Conservation (phyloP, 345 rosid genomes). For the Sonneratia alba region DNA sequence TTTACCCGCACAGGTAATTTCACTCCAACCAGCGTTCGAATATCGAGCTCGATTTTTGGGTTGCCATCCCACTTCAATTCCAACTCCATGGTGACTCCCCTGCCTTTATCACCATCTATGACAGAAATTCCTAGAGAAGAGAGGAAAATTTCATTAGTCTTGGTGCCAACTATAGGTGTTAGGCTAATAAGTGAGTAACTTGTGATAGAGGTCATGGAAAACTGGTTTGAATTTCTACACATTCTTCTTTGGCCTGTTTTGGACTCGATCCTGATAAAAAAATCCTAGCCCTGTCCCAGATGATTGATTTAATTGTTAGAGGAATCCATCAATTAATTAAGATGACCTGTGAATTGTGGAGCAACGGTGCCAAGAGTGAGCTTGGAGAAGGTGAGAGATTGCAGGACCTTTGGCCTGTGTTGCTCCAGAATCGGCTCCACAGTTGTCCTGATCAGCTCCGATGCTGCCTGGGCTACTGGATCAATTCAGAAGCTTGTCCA, state of each 20-base stretch:
- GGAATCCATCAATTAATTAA: background rate
- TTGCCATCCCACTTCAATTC: slow-evolving; percentile 96
- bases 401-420: slow-evolving; percentile 56
- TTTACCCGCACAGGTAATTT: slow-evolving; percentile 72
- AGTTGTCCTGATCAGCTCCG: slow-evolving; percentile 62
- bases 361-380: slow-evolving; percentile 91
- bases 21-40: slow-evolving; percentile 67
- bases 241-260: background rate
- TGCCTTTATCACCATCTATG: slow-evolving; percentile 44
- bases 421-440: slow-evolving; percentile 88
- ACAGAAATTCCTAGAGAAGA: slow-evolving; percentile 49
- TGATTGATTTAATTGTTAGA: background rate
- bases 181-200: background rate
- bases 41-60: slow-evolving; percentile 61
- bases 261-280: background rate
- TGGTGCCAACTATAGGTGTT: background rate
- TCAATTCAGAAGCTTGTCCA: background rate
- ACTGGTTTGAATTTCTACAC: background rate
- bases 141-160: background rate
- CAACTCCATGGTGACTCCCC: slow-evolving; percentile 64
- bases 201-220: background rate
- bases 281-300: background rate
- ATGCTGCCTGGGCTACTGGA: slow-evolving; percentile 61
- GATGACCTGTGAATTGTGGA: slow-evolving; percentile 82
- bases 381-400: slow-evolving; percentile 72